Percentiles rank a stretch among this genome's conserved stretches.
Conservation (phyloP, 202 grass and related monocot species). For the Hordeum pubiflorum region DNA sequence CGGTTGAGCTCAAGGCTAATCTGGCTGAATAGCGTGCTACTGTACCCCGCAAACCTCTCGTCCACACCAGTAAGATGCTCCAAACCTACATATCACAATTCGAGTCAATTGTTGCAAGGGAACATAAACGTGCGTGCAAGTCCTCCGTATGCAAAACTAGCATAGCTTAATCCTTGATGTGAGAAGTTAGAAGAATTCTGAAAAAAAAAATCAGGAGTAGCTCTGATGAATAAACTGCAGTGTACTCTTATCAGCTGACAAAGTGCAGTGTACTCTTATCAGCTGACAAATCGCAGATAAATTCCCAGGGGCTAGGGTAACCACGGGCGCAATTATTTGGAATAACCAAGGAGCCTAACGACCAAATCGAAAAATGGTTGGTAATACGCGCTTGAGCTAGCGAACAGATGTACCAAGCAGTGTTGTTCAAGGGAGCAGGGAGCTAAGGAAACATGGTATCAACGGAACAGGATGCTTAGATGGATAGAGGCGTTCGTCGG, state of each 20-base stretch:
- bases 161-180: background rate
- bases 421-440: background rate
- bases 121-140: background rate
- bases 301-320: background rate
- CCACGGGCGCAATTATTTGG: background rate
- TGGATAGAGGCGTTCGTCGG: background rate
- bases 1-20: conserved; percentile 75
- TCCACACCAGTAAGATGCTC: conserved; percentile 57
- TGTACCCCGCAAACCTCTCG: conserved; percentile 54
- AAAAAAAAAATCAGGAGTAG: background rate
- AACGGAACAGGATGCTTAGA: background rate
- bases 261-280: background rate
- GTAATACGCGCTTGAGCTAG: background rate
- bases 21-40: conserved; percentile 63
- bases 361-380: background rate
- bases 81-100: conserved; percentile 53
- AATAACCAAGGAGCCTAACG: background rate
- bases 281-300: background rate
- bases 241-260: background rate
- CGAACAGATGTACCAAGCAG: background rate
- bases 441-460: background rate
- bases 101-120: background rate
- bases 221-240: too few species aligned
- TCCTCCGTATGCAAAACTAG: background rate
- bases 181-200: background rate